phyloP scores from a whole-genome alignment of 2,329 filamentous ascomycete species.

The Colletotrichum musicola region DNA sequence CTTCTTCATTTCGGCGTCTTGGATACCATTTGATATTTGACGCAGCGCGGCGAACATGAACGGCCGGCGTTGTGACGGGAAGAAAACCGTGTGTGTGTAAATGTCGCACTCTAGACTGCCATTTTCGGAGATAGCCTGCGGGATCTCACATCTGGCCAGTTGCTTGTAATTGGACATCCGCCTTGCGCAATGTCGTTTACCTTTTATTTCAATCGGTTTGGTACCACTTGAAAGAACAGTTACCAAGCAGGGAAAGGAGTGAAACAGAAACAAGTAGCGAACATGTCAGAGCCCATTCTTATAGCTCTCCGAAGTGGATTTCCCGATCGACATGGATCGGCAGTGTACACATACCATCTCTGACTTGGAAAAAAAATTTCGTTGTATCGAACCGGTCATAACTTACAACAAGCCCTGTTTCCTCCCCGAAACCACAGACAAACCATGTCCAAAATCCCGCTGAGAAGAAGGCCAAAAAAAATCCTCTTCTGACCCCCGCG shows the following conservation, averaged over 20 bases:
- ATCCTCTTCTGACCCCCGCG: background rate
- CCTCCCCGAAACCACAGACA: background rate
- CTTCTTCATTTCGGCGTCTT: no score
- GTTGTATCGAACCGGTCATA: slow-evolving; percentile 13
- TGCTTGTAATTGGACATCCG: background rate
- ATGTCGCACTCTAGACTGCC: no score
- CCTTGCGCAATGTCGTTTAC: background rate
- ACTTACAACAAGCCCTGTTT: slow-evolving; percentile 9
- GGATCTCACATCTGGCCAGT: no score
- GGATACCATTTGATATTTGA: no score
- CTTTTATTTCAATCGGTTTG: background rate
- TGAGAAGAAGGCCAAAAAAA: background rate
- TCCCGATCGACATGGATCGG: background rate
- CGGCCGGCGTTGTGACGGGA: no score
- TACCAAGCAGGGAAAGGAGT: background rate
- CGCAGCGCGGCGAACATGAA: no score
- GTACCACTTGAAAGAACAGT: no score
- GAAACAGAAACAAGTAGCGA: background rate
- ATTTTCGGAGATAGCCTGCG: no score
- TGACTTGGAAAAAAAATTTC: slow-evolving; percentile 1
- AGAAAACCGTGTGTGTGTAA: no score
- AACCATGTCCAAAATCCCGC: background rate
- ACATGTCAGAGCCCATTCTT: background rate
- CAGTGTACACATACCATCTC: background rate
- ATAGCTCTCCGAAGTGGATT: background rate